These are phyloP conservation scores for Cyclaneusma minus DNA, from an alignment of 2,329 filamentous ascomycete species.

Conservation along the genomic window DNA sequence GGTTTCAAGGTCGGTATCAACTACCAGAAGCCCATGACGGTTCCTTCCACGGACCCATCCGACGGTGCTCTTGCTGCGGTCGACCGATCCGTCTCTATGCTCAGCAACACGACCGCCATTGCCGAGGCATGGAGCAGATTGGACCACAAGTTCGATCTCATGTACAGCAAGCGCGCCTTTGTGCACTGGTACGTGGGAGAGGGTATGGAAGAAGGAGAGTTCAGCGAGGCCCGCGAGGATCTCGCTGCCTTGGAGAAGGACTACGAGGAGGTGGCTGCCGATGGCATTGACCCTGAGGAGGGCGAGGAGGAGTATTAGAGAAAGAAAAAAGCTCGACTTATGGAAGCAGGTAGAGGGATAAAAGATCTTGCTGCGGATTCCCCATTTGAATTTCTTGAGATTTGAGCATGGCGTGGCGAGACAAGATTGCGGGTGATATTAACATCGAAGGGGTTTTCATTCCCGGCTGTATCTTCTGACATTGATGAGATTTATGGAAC, in stretches of 20 bases:
- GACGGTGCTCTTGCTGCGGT: constrained; percentile 34
- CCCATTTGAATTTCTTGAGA: too few relatives aligned
- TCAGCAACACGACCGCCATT: constrained; percentile 53
- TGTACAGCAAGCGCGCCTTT: constrained; percentile 55
- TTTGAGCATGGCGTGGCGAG: too few relatives aligned
- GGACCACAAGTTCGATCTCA: constrained; percentile 54
- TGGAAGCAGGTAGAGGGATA: too few relatives aligned
- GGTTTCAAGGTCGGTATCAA: constrained; percentile 57
- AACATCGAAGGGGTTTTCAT: too few relatives aligned
- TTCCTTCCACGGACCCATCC: constrained; percentile 23
- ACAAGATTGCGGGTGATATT: too few relatives aligned
- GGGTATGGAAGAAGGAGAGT: constrained; percentile 57
- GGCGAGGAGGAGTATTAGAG: constrained; percentile 27
- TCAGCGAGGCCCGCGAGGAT: constrained; percentile 50
- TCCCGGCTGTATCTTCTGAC: too few relatives aligned
- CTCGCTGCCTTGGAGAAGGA: constrained; percentile 49
- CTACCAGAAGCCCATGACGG: constrained; percentile 40
- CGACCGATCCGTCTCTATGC: constrained; percentile 42
- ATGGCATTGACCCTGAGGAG: constrained; percentile 31
- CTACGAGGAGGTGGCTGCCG: constrained; percentile 47
- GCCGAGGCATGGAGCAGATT: constrained; percentile 48
- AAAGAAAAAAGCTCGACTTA: too few relatives aligned
- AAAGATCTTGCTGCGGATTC: too few relatives aligned
- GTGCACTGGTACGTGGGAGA: constrained; percentile 60
- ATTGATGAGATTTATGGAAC: too few relatives aligned